Evolutionary conservation across 2,329 filamentous ascomycete genomes (phyloP).

Genomic region (Hymenoscyphus repandus): DNA sequence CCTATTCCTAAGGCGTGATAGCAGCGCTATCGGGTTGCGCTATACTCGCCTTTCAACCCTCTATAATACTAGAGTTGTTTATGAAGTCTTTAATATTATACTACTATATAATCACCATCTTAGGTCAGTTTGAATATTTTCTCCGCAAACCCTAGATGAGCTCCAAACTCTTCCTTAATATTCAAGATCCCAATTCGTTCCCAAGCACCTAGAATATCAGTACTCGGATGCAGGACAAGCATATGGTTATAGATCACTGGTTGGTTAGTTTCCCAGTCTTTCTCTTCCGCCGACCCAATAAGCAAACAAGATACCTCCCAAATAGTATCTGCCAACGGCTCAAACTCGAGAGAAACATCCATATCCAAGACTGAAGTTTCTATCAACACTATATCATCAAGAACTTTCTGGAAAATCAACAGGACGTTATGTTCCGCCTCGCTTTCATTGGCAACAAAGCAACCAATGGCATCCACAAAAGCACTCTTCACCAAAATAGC

Average conservation of each 20-base stretch:
- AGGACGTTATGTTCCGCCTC: neutral
- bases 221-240: neutral
- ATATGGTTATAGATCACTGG: neutral
- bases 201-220: neutral
- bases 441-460: neutral
- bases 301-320: conserved; percentile 1
- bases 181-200: conserved; percentile 3
- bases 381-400: neutral
- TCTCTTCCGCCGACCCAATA: neutral
- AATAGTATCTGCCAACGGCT: neutral
- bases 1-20: no score
- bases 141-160: no score
- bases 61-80: no score
- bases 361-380: neutral
- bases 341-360: neutral
- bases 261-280: neutral
- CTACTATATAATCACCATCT: no score
- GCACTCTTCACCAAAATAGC: neutral
- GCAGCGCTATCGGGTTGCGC: no score
- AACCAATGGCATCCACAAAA: neutral
- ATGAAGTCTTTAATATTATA: no score
- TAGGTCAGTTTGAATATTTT: no score
- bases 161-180: no score
- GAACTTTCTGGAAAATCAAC: neutral
- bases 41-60: no score